phyloP scores from a whole-genome alignment of 352 stramenopile genomes.

The Globisporangium cederbergense region DNA sequence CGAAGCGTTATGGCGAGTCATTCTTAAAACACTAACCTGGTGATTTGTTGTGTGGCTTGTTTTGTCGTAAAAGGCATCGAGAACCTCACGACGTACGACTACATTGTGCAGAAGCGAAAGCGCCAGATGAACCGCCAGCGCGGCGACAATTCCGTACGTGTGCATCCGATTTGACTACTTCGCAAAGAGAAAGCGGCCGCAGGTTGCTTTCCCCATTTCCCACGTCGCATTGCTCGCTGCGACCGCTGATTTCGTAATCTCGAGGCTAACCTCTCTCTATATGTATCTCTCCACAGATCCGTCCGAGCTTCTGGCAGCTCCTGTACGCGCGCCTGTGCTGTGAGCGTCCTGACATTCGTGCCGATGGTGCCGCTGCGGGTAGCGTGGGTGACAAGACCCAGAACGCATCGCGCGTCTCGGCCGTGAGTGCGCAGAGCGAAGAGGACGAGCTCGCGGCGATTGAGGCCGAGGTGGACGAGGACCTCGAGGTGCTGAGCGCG shows the following conservation, averaged over 20 bases:
- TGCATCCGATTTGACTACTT: slow-evolving; percentile 43
- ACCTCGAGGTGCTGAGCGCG: slow-evolving; percentile 73
- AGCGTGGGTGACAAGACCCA: slow-evolving; percentile 38
- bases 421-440: slow-evolving; percentile 52
- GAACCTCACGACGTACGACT: slow-evolving; percentile 85
- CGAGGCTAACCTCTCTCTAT: slow-evolving; percentile 10
- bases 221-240: slow-evolving; percentile 5
- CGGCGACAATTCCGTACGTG: slow-evolving; percentile 63
- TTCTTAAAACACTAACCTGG: background rate
- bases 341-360: slow-evolving; percentile 18
- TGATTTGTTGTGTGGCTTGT: slow-evolving; percentile 1
- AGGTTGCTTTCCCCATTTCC: slow-evolving; percentile 15
- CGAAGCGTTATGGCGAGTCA: background rate
- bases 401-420: slow-evolving; percentile 50
- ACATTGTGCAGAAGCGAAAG: slow-evolving; percentile 84
- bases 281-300: slow-evolving; percentile 18
- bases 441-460: slow-evolving; percentile 66
- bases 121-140: slow-evolving; percentile 60
- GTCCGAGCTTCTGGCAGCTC: slow-evolving; percentile 32
- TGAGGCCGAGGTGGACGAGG: slow-evolving; percentile 76
- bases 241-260: background rate
- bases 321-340: slow-evolving; percentile 30
- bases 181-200: slow-evolving; percentile 10
- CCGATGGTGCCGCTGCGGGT: slow-evolving; percentile 6
- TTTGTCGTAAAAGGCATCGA: slow-evolving; percentile 48